Percentiles rank a stretch among this genome's conserved stretches.
Evolutionary conservation across 2,329 filamentous ascomycete species (phyloP).

Genomic region (Akanthomyces lecanii): DNA sequence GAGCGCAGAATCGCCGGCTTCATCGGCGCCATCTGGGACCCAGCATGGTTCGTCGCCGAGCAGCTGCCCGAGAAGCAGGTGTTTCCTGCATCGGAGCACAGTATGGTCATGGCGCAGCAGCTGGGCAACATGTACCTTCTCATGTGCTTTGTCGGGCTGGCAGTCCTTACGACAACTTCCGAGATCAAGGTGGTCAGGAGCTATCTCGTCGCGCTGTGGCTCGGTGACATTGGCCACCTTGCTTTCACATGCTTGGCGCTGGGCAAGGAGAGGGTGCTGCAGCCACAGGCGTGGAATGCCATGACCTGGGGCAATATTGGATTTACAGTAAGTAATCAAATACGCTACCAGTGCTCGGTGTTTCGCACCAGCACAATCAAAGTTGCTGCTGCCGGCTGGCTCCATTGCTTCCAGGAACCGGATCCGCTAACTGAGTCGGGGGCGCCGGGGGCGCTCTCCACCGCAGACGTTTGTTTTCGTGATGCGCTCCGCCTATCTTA

Average conservation of each 20-base stretch:
- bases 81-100: constrained; percentile 38
- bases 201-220: constrained; percentile 61
- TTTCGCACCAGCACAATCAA: neutral
- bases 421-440: constrained; percentile 14
- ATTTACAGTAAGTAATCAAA: constrained; percentile 47
- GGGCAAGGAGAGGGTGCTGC: constrained; percentile 49
- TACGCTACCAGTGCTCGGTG: too few species aligned
- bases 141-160: constrained; percentile 59
- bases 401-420: neutral
- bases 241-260: constrained; percentile 56
- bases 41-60: constrained; percentile 59
- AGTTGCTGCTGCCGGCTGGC: neutral
- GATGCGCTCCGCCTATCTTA: constrained; percentile 53
- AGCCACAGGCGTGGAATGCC: constrained; percentile 59
- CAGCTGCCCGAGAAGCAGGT: constrained; percentile 47
- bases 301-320: constrained; percentile 72
- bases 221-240: constrained; percentile 66
- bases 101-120: constrained; percentile 59
- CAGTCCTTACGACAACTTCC: constrained; percentile 58
- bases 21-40: constrained; percentile 50
- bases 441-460: constrained; percentile 3
- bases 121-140: constrained; percentile 68
- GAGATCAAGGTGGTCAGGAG: constrained; percentile 63
- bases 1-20: constrained; percentile 55
- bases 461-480: constrained; percentile 49